Evolutionary conservation across 2,329 filamentous ascomycete genomes (phyloP), one percentile per base, ranked within the genome.

Genomic region (Sarocladium oryzae): DNA sequence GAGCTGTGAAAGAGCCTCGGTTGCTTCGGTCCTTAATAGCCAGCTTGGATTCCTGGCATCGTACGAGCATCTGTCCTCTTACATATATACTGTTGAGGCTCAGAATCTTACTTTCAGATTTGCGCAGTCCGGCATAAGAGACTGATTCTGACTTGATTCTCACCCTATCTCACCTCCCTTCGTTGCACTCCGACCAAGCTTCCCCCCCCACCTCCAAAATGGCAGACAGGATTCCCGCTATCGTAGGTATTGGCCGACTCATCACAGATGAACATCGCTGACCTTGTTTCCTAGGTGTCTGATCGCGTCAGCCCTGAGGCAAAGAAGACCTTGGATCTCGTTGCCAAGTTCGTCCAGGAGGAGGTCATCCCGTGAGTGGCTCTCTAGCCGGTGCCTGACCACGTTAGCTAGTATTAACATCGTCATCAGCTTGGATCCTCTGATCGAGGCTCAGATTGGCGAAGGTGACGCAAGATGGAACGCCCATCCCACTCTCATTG

Each of bases 271-370:
- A 45, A 13, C 9, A 16, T 18, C 28, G 6, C 4, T 48, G 23
- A 43, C 40, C 37, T 18, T 18, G 20, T 20, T 24, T 4, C 1
- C 20, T 26, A 79, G 76, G 74, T 72, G 52, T 63, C 67, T 51
- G 63, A 76, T 61, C 75, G 77, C 67, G 88, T 96, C 58, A 95
- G 89, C 72, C 89, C 95, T 54, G 78, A 82, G 62, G 91, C 91
- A 50, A 88, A 86, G 72, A 84, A 87, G 76, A 88, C 86, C 26
- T 75, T 96, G 58, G 91, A 96, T 64, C 66, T 89, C 57, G 88
- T 99, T 59, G 89, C 92, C 75, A 89, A 90, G 69, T 99, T 99
- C 63, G 93, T 99, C 60, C 88, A 97, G 66, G 91, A 96, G 70
- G 91, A 96, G 76, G 99, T 88, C 68, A 85, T 90, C 58, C 87